Conservation (phyloP, 176 grass and related monocot genomes). For the Oryza nivara region DNA sequence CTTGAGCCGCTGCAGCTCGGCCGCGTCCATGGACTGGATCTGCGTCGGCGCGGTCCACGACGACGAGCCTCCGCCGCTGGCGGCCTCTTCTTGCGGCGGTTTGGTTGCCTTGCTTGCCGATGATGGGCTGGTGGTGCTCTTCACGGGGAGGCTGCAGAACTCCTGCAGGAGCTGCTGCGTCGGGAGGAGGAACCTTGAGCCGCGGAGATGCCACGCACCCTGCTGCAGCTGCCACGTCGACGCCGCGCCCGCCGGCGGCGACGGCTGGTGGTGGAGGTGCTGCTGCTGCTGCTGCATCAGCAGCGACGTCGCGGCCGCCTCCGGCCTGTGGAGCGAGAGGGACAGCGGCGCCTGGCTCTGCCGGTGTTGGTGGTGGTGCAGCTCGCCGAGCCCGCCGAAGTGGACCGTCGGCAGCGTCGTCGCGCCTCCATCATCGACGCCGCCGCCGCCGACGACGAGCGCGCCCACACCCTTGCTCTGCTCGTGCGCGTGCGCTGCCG, state of each 20-base stretch:
- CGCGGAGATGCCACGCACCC: constrained; percentile 42
- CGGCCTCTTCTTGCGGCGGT: constrained; percentile 35
- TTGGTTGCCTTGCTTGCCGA: not conserved
- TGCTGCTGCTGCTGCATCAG: constrained; percentile 36
- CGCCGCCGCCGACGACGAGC: constrained; percentile 22
- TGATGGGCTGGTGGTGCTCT: not conserved
- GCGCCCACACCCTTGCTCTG: constrained; percentile 42
- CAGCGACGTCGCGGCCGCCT: constrained; percentile 26
- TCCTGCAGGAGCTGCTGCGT: constrained; percentile 78
- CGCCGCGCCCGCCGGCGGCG: not conserved
- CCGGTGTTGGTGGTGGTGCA: constrained; percentile 1
- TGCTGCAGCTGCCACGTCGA: constrained; percentile 33
- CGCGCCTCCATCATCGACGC: not conserved
- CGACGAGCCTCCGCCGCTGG: constrained; percentile 38
- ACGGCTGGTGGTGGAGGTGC: not conserved
- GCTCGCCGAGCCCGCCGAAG: constrained; percentile 19
- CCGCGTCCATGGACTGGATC: constrained; percentile 59
- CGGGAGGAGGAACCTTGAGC: constrained; percentile 68
- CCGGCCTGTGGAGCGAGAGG: constrained; percentile 49
- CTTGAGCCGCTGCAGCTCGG: constrained; percentile 78
- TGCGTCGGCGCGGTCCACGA: constrained; percentile 44
- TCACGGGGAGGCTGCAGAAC: constrained; percentile 57
- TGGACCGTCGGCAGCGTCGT: constrained; percentile 21
- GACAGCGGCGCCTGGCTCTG: constrained; percentile 36
- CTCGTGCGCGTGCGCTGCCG: not conserved